Base-by-base conservation (phyloP, 176 grass and related monocot genomes). In the Rhynchospora pubera region DNA sequence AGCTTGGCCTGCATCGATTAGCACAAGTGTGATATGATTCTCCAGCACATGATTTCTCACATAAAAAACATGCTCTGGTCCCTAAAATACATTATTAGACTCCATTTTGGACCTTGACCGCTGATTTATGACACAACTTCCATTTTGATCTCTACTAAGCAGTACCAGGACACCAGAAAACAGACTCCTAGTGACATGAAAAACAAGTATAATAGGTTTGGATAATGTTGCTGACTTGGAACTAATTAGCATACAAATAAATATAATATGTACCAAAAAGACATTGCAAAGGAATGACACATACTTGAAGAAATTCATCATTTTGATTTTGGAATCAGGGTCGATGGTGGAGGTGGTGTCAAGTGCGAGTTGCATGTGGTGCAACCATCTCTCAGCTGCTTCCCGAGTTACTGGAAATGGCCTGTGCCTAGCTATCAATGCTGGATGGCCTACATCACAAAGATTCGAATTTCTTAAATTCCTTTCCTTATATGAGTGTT, bases 281-380 rank as follows among this genome's bases (percentile, higher is more conserved):
- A 32, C 22, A 82, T 28, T n/a, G 42, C 52, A n/a, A 86, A 21
- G 61, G 74, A 15, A 22, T 21, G 62, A 47, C 46, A 10, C 39
- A 64, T 34, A 89, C 92, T 86, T 99, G 83, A 95, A 99, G 46
- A 95, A 95, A 73, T 95, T 86, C 89, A 93, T 86, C 93, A 95
- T 95, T 91, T 99, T 99, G 18, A 71, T 23, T 87, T 93, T 95
- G 32, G 86, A 85, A 81, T 86, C 96, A 19, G 87, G 83, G 14
- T 93, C 80, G 57, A 99, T 99, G 57, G 91, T 91, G 44, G 81
- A 73, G 19, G 89, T 91, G 57, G 87, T 52, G 57, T 95, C 83
- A 75, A 99, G 62, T 28, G 92, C 93, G 79, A 91, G 93, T 78
- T 93, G 87, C 96, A 99, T 99, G 80, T 99, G 96, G 61, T 95